Conservation (phyloP, 225 moss, liverwort and hornwort species). For the Marchantia paleacea region DNA sequence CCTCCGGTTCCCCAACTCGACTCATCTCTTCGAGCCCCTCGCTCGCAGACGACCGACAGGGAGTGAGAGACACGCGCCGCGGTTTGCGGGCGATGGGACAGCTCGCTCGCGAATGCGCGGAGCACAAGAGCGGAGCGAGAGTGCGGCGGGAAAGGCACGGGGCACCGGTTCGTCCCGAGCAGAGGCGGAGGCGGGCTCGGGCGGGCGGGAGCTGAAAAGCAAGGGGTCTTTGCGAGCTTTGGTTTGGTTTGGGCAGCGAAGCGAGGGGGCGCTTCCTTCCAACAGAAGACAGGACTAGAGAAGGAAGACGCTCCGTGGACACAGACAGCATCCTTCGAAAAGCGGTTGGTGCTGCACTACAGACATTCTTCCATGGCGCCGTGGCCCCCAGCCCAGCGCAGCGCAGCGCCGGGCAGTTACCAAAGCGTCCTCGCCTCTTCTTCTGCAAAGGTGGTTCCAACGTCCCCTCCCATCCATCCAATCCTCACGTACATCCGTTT, state of each 20-base stretch:
- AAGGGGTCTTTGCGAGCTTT: constrained; percentile 11
- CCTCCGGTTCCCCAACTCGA: no score
- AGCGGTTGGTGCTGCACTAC: constrained; percentile 17
- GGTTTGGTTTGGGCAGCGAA: background rate
- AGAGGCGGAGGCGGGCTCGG: no score
- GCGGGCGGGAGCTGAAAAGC: constrained; percentile 11
- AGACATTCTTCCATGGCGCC: no score
- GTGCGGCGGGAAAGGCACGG: constrained; percentile 10
- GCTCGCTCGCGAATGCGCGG: no score
- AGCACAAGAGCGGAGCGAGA: background rate
- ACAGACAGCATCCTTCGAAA: background rate
- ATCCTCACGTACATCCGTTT: constrained; percentile 9
- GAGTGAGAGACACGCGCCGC: background rate
- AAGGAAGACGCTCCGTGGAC: background rate
- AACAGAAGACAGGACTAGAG: background rate
- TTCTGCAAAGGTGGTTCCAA: constrained; percentile 12
- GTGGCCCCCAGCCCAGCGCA: background rate
- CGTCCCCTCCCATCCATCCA: constrained; percentile 23
- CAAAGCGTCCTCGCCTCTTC: constrained; percentile 12
- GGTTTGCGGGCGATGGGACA: background rate
- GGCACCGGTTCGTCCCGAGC: constrained; percentile 16
- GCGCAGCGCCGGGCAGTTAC: constrained; percentile 6
- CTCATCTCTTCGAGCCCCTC: no score
- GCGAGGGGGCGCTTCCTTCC: constrained; percentile 10
- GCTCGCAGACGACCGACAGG: background rate